Evolutionary conservation across 805 yeast genomes (phyloP).

Genomic region (Metschnikowia corniflorae): DNA sequence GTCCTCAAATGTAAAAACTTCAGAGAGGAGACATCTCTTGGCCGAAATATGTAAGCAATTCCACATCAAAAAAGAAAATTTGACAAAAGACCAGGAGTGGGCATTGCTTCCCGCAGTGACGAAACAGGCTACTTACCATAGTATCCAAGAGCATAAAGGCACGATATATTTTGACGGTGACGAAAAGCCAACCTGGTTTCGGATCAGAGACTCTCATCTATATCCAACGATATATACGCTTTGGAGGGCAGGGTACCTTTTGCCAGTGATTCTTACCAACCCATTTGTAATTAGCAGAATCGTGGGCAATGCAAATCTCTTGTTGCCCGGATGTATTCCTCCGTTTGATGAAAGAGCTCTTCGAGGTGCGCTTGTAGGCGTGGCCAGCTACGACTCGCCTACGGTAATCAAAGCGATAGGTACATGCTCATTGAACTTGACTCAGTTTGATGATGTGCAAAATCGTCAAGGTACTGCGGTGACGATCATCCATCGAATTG

Average conservation of each 20-base stretch:
- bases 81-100: constrained; percentile 41
- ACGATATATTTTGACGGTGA: constrained; percentile 60
- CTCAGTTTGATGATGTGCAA: constrained; percentile 41
- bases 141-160: constrained; percentile 52
- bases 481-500: constrained; percentile 58
- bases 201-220: constrained; percentile 48
- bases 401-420: constrained; percentile 73
- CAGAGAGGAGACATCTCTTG: constrained; percentile 65
- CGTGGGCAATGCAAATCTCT: constrained; percentile 75
- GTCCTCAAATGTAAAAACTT: constrained; percentile 72
- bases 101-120: constrained; percentile 49
- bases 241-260: constrained; percentile 63
- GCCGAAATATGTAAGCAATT: constrained; percentile 41
- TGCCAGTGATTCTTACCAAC: constrained; percentile 72
- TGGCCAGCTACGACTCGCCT: constrained; percentile 60
- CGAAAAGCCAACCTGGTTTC: constrained; percentile 72
- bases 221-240: constrained; percentile 72
- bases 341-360: constrained; percentile 51
- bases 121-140: constrained; percentile 61
- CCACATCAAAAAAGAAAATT: constrained; percentile 33
- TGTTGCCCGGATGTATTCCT: constrained; percentile 68
- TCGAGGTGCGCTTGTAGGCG: constrained; percentile 64
- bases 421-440: constrained; percentile 47
- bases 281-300: constrained; percentile 66
- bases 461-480: constrained; percentile 81